Conservation (phyloP, 257 asterid species). For the Solanum neorickii region DNA sequence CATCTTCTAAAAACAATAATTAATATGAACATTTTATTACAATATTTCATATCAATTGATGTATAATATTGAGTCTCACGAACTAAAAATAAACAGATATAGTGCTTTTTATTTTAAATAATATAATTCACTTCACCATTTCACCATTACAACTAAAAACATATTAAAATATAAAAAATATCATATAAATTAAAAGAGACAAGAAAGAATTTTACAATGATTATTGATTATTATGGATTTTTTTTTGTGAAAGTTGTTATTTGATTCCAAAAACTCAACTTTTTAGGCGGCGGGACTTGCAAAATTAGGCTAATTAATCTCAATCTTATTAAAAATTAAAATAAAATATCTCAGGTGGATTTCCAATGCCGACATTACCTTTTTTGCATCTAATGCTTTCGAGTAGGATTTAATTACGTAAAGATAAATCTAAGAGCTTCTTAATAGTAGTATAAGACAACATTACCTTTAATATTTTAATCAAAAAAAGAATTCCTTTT, state of each 20-base stretch:
- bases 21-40: not conserved
- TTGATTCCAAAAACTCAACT: not conserved
- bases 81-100: too few relatives aligned
- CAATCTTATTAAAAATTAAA: not conserved
- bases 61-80: not conserved
- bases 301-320: not conserved
- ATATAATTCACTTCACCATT: too few relatives aligned
- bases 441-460: not conserved
- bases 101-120: too few relatives aligned
- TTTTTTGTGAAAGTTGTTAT: not conserved
- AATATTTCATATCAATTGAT: not conserved
- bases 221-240: not conserved
- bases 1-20: not conserved
- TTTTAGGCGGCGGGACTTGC: not conserved
- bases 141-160: not conserved
- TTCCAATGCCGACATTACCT: constrained; percentile 2
- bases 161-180: not conserved
- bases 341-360: not conserved
- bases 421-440: not conserved
- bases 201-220: not conserved
- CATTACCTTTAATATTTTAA: not conserved
- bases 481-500: not conserved
- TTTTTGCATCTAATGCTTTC: not conserved
- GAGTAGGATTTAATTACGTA: not conserved
- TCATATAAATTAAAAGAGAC: not conserved